These are phyloP conservation scores for Scutellaria galericulata DNA, from an alignment of 257 asterid genomes.

Conservation along the genomic window DNA sequence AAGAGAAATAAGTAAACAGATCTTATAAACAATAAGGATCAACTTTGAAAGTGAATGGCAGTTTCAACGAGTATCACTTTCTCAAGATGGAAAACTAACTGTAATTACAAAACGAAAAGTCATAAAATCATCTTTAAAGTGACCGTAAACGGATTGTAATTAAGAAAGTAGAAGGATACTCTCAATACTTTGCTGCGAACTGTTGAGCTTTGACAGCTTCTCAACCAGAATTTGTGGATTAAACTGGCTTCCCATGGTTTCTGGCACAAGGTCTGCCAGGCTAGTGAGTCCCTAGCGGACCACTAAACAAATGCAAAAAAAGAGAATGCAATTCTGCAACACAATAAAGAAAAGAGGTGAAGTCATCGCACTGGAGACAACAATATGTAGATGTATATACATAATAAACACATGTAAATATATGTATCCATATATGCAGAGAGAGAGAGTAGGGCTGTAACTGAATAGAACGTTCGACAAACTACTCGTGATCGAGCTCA, in stretches of 20 bases:
- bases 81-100: constrained; percentile 22
- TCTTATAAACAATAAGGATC: constrained; percentile 14
- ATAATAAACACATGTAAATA: not conserved
- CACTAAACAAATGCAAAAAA: constrained; percentile 20
- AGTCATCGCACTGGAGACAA: not conserved
- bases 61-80: constrained; percentile 14
- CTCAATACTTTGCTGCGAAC: constrained; percentile 95
- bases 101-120: not conserved
- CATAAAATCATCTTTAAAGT: constrained; percentile 20
- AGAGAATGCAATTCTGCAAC: constrained; percentile 9
- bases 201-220: constrained; percentile 85
- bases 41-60: constrained; percentile 1
- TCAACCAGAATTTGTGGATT: constrained; percentile 89
- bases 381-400: not conserved
- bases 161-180: constrained; percentile 68
- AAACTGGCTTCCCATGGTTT: constrained; percentile 80
- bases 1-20: constrained; percentile 1
- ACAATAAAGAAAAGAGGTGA: constrained; percentile 17
- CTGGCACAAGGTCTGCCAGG: constrained; percentile 32
- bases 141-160: constrained; percentile 13
- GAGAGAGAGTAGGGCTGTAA: too few species aligned
- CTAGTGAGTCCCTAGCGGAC: constrained; percentile 41
- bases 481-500: too few species aligned
- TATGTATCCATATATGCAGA: not conserved
- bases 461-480: too few species aligned